Percentiles rank a stretch among this genome's conserved stretches.
These are phyloP conservation scores for Limonomyces culmigenus DNA, from an alignment of 1,284 basidiomycete species.

Conservation along the genomic window DNA sequence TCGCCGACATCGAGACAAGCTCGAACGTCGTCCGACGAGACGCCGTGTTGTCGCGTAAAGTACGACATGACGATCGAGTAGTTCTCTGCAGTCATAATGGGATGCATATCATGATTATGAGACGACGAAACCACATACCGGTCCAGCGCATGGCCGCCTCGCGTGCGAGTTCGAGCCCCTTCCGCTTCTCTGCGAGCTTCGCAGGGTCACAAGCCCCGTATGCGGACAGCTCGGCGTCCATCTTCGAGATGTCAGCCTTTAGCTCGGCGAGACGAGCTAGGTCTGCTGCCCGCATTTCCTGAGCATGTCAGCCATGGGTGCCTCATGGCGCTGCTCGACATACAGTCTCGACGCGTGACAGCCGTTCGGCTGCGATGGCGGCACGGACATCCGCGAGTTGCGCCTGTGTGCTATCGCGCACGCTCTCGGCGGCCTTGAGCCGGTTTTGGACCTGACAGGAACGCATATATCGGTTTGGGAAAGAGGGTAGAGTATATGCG, in stretches of 20 bases:
- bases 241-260: constrained; percentile 34
- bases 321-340: constrained; percentile 10
- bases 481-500: constrained; percentile 9
- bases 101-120: background rate
- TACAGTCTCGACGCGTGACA: constrained; percentile 49
- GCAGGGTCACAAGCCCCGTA: constrained; percentile 74
- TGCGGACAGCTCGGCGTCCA: constrained; percentile 52
- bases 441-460: constrained; percentile 36
- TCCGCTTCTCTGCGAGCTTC: constrained; percentile 58
- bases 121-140: constrained; percentile 29
- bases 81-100: constrained; percentile 27
- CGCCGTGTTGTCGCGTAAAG: constrained; percentile 43
- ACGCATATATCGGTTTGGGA: background rate
- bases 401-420: constrained; percentile 23
- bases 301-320: constrained; percentile 1
- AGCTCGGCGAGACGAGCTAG: constrained; percentile 32
- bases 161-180: constrained; percentile 54
- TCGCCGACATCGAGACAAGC: constrained; percentile 47
- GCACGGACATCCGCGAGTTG: constrained; percentile 31
- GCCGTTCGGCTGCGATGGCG: constrained; percentile 33
- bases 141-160: constrained; percentile 77
- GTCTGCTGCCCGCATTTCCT: constrained; percentile 38
- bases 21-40: constrained; percentile 41
- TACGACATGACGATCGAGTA: constrained; percentile 42
- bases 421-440: constrained; percentile 35